Evolutionary conservation across 2,329 filamentous ascomycete genomes (phyloP).

Genomic region (Exophiala viscosa): DNA sequence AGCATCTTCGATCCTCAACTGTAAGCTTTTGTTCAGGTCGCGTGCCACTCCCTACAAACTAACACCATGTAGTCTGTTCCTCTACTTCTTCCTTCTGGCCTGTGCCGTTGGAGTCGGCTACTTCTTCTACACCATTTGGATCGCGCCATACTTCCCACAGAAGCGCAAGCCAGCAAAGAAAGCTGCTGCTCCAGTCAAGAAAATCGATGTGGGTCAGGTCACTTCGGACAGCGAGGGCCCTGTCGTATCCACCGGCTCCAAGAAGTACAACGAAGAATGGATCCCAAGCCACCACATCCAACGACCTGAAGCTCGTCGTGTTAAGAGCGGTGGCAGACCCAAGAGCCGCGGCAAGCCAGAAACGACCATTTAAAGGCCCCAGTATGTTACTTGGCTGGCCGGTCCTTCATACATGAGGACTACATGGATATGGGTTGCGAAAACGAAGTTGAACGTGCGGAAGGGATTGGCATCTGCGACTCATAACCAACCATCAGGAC

Average conservation of each 20-base stretch:
- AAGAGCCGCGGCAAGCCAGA: conserved; percentile 39
- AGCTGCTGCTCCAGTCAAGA: conserved; percentile 58
- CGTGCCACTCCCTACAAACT: conserved; percentile 4
- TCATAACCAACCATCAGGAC: too few species aligned
- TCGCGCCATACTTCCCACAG: conserved; percentile 89
- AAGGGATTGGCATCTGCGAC: too few species aligned
- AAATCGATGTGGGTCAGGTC: conserved; percentile 57
- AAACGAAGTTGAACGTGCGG: too few species aligned
- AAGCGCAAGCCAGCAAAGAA: conserved; percentile 48
- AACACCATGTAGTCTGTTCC: conserved; percentile 71
- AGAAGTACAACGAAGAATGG: conserved; percentile 87
- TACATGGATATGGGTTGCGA: not conserved
- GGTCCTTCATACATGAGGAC: not conserved
- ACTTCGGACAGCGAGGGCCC: conserved; percentile 69
- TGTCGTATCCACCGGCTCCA: conserved; percentile 64
- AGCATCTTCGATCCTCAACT: conserved; percentile 94
- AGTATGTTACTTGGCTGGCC: not conserved
- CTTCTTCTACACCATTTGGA: conserved; percentile 98
- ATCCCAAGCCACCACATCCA: conserved; percentile 87
- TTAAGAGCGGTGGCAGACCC: conserved; percentile 47
- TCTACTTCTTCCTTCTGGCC: conserved; percentile 84
- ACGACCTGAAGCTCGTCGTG: conserved; percentile 67
- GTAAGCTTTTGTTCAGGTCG: conserved; percentile 45
- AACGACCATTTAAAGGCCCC: conserved; percentile 1
- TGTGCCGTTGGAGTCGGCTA: conserved; percentile 77